Conservation (phyloP, 805 yeast species). For the Brettanomyces nanus region DNA sequence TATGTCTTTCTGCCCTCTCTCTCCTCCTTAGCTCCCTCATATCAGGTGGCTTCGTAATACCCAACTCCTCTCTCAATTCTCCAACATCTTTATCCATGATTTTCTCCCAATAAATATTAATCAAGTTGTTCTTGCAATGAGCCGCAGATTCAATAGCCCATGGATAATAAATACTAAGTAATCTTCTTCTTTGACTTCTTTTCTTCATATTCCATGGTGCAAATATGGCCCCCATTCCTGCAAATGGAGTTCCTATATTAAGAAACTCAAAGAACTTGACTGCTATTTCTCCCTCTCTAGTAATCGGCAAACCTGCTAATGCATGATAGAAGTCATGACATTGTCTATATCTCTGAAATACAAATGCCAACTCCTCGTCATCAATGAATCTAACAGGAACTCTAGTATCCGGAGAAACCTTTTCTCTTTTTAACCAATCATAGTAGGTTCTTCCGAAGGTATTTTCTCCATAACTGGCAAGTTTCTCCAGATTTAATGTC, state of each 20-base stretch:
- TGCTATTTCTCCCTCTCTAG: slow-evolving; percentile 94
- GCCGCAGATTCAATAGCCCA: slow-evolving; percentile 79
- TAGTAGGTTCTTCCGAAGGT: slow-evolving; percentile 77
- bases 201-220: slow-evolving; percentile 72
- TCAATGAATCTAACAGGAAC: slow-evolving; percentile 82
- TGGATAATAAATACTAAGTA: slow-evolving; percentile 68
- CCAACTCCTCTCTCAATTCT: slow-evolving; percentile 62
- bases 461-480: slow-evolving; percentile 53
- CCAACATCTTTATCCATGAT: slow-evolving; percentile 62
- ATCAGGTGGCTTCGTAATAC: slow-evolving; percentile 73
- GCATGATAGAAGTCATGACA: slow-evolving; percentile 97
- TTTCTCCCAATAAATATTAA: slow-evolving; percentile 91
- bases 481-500: slow-evolving; percentile 52
- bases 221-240: slow-evolving; percentile 83
- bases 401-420: slow-evolving; percentile 90
- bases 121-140: slow-evolving; percentile 56
- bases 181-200: slow-evolving; percentile 50
- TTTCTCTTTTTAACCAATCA: slow-evolving; percentile 76
- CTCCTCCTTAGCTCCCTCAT: slow-evolving; percentile 53
- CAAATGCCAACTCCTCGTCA: slow-evolving; percentile 83
- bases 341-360: slow-evolving; percentile 90
- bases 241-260: slow-evolving; percentile 91
- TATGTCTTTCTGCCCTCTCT: slow-evolving; percentile 20
- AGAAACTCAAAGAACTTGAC: slow-evolving; percentile 88
- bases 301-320: slow-evolving; percentile 79